phyloP scores from a whole-genome alignment of 2,329 filamentous ascomycete species.

The Ustulina deusta region DNA sequence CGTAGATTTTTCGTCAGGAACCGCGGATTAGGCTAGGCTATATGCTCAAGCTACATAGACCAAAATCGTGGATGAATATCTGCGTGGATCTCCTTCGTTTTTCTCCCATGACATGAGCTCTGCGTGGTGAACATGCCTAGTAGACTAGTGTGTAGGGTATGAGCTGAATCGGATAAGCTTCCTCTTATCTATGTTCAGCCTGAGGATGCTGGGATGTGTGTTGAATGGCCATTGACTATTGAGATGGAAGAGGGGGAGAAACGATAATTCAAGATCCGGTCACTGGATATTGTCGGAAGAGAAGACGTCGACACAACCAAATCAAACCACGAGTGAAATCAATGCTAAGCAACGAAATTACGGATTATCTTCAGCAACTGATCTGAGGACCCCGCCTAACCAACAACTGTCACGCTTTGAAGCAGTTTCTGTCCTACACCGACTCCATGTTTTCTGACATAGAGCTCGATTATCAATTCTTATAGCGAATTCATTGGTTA shows the following conservation, averaged over 20 bases:
- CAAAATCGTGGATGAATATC: not conserved
- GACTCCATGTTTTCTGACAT: conserved; percentile 27
- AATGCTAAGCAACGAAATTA: conserved; percentile 10
- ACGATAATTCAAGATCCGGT: not conserved
- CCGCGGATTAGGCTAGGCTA: not conserved
- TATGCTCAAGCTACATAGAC: conserved; percentile 3
- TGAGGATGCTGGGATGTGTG: too few species aligned
- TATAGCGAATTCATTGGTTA: not conserved
- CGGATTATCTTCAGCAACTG: not conserved
- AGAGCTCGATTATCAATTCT: conserved; percentile 1
- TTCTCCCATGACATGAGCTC: not conserved
- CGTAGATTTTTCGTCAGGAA: not conserved
- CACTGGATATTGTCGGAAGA: not conserved
- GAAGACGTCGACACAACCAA: not conserved
- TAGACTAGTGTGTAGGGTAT: not conserved
- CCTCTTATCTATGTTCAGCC: not conserved
- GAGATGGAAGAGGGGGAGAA: not conserved
- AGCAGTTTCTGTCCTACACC: conserved; percentile 10
- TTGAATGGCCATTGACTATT: not conserved
- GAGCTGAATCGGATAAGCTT: not conserved
- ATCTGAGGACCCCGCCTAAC: conserved; percentile 9
- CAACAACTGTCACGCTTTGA: conserved; percentile 1
- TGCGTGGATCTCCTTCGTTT: not conserved
- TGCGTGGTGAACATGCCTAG: not conserved
- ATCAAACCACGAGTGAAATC: conserved; percentile 8